Evolutionary conservation across 2,329 filamentous ascomycete genomes (phyloP), one percentile per base, ranked within the genome.

Genomic region (Nothophaeocryptopus gaeumannii): DNA sequence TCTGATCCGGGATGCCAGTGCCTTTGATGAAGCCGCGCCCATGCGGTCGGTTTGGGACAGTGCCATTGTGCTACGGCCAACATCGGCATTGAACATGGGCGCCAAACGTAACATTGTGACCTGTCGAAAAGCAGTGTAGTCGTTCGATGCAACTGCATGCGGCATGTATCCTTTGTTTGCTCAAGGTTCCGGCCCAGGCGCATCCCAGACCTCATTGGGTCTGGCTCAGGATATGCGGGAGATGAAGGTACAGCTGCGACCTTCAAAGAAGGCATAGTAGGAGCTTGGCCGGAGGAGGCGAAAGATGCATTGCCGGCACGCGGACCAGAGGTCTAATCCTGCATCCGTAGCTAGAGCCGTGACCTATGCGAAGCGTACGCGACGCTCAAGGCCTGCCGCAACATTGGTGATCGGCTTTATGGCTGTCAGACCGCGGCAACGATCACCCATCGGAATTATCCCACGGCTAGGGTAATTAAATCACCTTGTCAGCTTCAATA

Each of bases 121-220:
- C 33, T 43, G 20, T 7, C 20, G 20, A 26, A 26, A 26, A 26
- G 20, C 20, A 26, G 20, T 26, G 7, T 26, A 26, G 7, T 26
- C 20, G 20, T 26, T 26, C 32, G 36, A 48, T 53, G 44, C 47
- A 32, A 51, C 50, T 51, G 50, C 50, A 53, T 51, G 50, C 55
- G 55, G 50, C 40, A 34, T n/a, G 30, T 14, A 29, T 40, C 40
- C 53, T 50, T 55, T 53, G 47, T 52, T 51, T 37, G 44, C 34
- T 29, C 47, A 52, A 30, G 29, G 32, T 50, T 51, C 55, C 52
- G 52, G 50, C 45, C 42, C 38, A 43, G 38, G 45, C 49, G 50
- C 31, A 31, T 44, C 39, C 38, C 39, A 47, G 36, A 33, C 55
- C 49, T 26, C 8, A 47, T 50, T 29, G 9, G 50, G 55, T 34